A percentile compares a stretch with the other conserved stretches of the same genome.
Conservation (phyloP, 2,329 filamentous ascomycete genomes). For the Colletotrichum sp. region DNA sequence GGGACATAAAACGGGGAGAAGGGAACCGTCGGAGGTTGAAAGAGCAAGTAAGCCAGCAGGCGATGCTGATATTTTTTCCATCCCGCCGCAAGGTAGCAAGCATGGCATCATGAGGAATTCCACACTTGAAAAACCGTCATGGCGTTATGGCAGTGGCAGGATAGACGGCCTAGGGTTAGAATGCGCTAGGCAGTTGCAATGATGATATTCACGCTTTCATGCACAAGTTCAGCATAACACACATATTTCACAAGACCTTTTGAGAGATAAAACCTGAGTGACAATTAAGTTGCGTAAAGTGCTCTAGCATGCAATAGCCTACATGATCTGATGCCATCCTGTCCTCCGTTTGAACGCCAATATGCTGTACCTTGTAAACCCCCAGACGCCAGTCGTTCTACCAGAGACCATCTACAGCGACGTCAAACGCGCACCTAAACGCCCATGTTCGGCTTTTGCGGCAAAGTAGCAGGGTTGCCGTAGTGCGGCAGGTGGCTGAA, state of each 20-base stretch:
- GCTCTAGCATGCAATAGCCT: conserved; percentile 21
- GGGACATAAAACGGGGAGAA: neutral
- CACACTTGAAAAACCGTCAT: conserved; percentile 23
- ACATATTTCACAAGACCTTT: neutral
- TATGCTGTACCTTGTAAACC: conserved; percentile 16
- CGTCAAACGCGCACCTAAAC: conserved; percentile 17
- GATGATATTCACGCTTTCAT: conserved; percentile 22
- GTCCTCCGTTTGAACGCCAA: conserved; percentile 18
- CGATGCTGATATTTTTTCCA: conserved; percentile 8
- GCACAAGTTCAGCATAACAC: neutral
- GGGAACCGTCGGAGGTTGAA: neutral
- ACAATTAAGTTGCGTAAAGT: conserved; percentile 21
- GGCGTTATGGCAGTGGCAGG: conserved; percentile 25
- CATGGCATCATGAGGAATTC: conserved; percentile 21
- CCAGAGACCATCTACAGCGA: conserved; percentile 10
- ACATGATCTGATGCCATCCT: conserved; percentile 18
- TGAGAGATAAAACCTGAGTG: conserved; percentile 10
- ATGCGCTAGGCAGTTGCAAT: conserved; percentile 20
- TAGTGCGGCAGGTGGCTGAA: conserved; percentile 62
- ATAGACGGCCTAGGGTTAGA: conserved; percentile 23
- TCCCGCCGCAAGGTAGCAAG: conserved; percentile 19
- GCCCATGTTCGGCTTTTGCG: conserved; percentile 60
- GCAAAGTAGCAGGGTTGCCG: conserved; percentile 64
- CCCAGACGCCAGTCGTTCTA: conserved; percentile 18
- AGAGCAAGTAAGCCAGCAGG: conserved; percentile 5